Percentiles rank a stretch among this genome's conserved stretches.
phyloP scores from a whole-genome alignment of 805 yeast species.

The Yamadazyma tumulicola region DNA sequence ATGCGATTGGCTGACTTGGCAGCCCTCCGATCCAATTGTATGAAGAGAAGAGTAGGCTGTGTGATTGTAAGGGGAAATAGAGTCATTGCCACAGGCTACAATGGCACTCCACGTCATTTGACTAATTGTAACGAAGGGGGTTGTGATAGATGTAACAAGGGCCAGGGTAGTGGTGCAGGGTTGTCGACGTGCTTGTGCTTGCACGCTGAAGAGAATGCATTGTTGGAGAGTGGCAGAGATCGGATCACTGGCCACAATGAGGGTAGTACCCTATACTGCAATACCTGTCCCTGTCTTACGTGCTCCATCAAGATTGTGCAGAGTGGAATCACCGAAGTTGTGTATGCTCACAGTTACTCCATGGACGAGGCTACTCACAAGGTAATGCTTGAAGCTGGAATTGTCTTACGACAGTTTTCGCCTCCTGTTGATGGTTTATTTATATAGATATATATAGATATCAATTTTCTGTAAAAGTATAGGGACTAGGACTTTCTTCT shows the following conservation, averaged over 20 bases:
- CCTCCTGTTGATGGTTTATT: conserved; percentile 41
- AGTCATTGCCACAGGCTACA: conserved; percentile 94
- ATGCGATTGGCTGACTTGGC: conserved; percentile 93
- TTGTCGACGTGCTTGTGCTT: conserved; percentile 85
- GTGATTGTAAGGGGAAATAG: conserved; percentile 83
- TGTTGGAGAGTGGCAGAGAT: conserved; percentile 90
- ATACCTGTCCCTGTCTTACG: conserved; percentile 96
- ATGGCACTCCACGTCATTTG: conserved; percentile 92
- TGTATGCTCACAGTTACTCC: conserved; percentile 85
- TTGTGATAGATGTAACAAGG: conserved; percentile 82
- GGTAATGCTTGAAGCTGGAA: conserved; percentile 73
- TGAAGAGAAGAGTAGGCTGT: conserved; percentile 97
- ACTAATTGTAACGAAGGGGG: conserved; percentile 95
- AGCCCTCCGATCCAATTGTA: conserved; percentile 88
- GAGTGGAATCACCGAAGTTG: conserved; percentile 85
- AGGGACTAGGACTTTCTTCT: conserved; percentile 48
- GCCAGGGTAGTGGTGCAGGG: conserved; percentile 57
- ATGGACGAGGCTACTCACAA: conserved; percentile 80
- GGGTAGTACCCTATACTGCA: conserved; percentile 73
- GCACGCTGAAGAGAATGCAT: conserved; percentile 97
- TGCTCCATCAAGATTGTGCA: conserved; percentile 95
- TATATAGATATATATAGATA: conserved; percentile 16
- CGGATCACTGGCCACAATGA: conserved; percentile 44
- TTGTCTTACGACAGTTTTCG: conserved; percentile 53
- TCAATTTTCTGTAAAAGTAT: conserved; percentile 31